These are phyloP conservation scores for Colletotrichum cuscutae DNA, from an alignment of 2,329 filamentous ascomycete genomes.

Conservation along the genomic window DNA sequence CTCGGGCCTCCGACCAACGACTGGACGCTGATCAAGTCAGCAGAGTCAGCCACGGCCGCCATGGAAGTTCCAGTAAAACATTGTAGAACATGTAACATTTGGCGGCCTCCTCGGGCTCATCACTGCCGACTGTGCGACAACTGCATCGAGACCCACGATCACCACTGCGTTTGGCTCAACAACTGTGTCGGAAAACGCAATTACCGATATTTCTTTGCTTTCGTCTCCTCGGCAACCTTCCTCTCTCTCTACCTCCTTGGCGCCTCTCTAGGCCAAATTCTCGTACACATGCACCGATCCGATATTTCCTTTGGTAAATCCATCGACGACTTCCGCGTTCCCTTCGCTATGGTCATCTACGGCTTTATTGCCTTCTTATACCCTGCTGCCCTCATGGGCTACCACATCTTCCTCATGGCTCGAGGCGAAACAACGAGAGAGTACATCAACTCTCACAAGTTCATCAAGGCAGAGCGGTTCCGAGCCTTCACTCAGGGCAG, in stretches of 20 bases:
- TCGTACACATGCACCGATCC: slow-evolving; percentile 75
- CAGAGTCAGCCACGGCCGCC: slow-evolving; percentile 78
- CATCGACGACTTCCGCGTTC: slow-evolving; percentile 77
- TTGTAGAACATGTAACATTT: slow-evolving; percentile 97
- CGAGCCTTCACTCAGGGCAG: slow-evolving; percentile 86
- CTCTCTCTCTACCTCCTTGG: slow-evolving; percentile 81
- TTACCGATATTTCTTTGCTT: slow-evolving; percentile 97
- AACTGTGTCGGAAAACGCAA: slow-evolving; percentile 97
- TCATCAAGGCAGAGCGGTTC: slow-evolving; percentile 90
- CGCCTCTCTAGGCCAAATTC: slow-evolving; percentile 82
- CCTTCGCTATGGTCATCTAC: slow-evolving; percentile 91
- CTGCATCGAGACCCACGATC: slow-evolving; percentile 96
- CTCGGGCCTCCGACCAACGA: slow-evolving; percentile 89
- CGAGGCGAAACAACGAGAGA: slow-evolving; percentile 95
- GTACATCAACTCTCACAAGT: slow-evolving; percentile 96
- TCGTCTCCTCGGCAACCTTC: slow-evolving; percentile 82
- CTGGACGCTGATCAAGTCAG: slow-evolving; percentile 91
- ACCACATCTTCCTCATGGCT: slow-evolving; percentile 91
- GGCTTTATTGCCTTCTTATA: slow-evolving; percentile 80
- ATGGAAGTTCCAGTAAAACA: slow-evolving; percentile 99
- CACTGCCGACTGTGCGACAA: slow-evolving; percentile 98
- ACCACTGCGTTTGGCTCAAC: slow-evolving; percentile 99
- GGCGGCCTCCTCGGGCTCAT: slow-evolving; percentile 94
- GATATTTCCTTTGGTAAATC: slow-evolving; percentile 74
- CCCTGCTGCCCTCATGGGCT: slow-evolving; percentile 83